A percentile compares a stretch with the other conserved stretches of the same genome.
These are phyloP conservation scores for Terana coerulea DNA, from an alignment of 768 basidiomycete genomes.

Conservation along the genomic window DNA sequence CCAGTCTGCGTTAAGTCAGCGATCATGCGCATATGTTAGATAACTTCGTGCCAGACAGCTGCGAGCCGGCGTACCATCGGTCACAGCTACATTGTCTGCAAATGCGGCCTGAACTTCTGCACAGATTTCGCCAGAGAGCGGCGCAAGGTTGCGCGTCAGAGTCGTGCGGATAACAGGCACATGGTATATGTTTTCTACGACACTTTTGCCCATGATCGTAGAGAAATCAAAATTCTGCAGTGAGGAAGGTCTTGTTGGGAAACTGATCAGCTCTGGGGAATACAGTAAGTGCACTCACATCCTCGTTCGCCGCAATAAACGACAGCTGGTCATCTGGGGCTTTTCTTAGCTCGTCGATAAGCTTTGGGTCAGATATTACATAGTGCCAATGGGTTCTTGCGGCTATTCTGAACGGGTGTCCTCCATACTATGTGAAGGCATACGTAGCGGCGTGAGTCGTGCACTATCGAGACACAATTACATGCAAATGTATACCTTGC, in stretches of 20 bases:
- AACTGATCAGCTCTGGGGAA: background rate
- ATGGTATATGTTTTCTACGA: constrained; percentile 1
- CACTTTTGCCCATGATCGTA: background rate
- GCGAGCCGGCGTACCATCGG: constrained; percentile 2
- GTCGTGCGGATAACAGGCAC: background rate
- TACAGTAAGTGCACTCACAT: constrained; percentile 24
- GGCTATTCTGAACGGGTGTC: constrained; percentile 38
- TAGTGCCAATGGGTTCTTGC: constrained; percentile 44
- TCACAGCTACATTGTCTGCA: constrained; percentile 12
- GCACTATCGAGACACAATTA: background rate
- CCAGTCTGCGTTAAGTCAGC: constrained; percentile 7
- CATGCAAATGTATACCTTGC: constrained; percentile 10
- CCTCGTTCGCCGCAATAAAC: constrained; percentile 36
- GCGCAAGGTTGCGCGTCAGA: constrained; percentile 5
- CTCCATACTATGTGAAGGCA: constrained; percentile 3
- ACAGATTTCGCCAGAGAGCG: constrained; percentile 15
- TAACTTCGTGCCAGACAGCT: background rate
- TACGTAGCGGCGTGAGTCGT: background rate
- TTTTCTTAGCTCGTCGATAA: constrained; percentile 48
- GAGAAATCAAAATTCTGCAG: background rate
- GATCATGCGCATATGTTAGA: background rate
- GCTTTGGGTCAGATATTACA: constrained; percentile 37
- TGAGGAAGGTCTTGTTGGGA: no score
- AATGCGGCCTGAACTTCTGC: constrained; percentile 20
- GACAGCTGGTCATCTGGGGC: constrained; percentile 42